Percentiles rank a stretch among this genome's conserved stretches.
phyloP scores from a whole-genome alignment of 1,139 yeast species.

The Kurtzmaniella natalensis region DNA sequence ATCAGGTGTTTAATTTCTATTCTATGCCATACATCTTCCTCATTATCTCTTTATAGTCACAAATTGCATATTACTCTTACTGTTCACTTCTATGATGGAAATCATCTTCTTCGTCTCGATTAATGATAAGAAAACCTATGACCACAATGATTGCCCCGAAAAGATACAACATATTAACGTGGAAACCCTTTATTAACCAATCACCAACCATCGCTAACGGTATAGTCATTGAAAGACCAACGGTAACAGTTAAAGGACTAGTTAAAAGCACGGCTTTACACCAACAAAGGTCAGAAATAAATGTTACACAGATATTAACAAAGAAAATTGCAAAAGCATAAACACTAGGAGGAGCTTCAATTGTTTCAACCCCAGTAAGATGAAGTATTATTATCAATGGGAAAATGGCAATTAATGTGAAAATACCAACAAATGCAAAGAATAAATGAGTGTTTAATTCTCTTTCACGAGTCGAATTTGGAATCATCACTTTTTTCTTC shows the following conservation, averaged over 20 bases:
- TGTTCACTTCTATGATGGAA: too few relatives aligned
- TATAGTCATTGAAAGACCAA: constrained; percentile 87
- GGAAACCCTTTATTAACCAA: constrained; percentile 62
- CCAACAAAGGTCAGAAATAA: constrained; percentile 91
- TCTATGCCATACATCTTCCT: too few relatives aligned
- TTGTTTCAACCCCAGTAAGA: constrained; percentile 57
- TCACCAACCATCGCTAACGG: constrained; percentile 96
- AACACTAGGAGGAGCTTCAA: constrained; percentile 60
- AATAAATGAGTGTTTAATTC: constrained; percentile 79
- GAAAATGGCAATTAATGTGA: constrained; percentile 75
- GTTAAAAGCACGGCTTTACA: constrained; percentile 91
- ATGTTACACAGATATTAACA: constrained; percentile 70
- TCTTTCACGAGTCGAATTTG: constrained; percentile 54
- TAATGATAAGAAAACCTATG: constrained; percentile 77
- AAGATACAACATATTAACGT: constrained; percentile 57
- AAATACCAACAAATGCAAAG: constrained; percentile 91
- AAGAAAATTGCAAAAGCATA: constrained; percentile 52
- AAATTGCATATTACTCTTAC: too few relatives aligned
- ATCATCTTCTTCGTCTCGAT: constrained; percentile 68
- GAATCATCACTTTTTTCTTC: constrained; percentile 55
- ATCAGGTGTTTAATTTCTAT: too few relatives aligned
- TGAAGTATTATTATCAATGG: constrained; percentile 71
- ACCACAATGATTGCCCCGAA: constrained; percentile 80
- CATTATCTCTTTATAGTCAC: background rate
- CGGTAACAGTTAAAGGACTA: constrained; percentile 91